Percentiles rank a stretch among this genome's conserved stretches.
Evolutionary conservation across 768 basidiomycete species (phyloP).

Genomic region (Symmetrospora coprosmae): DNA sequence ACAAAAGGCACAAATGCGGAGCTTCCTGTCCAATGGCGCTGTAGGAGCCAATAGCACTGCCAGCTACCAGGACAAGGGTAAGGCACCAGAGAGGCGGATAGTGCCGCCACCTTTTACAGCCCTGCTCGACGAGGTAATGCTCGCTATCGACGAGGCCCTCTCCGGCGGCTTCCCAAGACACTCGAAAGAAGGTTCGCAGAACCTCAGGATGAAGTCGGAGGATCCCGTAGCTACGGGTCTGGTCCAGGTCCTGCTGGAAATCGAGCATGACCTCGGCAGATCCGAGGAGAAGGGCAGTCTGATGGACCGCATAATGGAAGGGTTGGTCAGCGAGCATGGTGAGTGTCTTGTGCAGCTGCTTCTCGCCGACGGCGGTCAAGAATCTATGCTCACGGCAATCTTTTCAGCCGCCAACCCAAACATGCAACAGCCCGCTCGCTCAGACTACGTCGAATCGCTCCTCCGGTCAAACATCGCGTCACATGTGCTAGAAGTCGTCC

Average conservation of each 20-base stretch:
- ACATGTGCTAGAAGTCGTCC: constrained; percentile 70
- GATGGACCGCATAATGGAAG: constrained; percentile 65
- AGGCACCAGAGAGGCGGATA: constrained; percentile 40
- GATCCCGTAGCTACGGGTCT: constrained; percentile 21
- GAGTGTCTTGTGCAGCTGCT: background rate
- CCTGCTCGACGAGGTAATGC: constrained; percentile 27
- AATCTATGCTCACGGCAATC: no score
- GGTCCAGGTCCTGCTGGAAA: constrained; percentile 46
- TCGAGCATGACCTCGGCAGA: constrained; percentile 57
- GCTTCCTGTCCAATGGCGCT: constrained; percentile 50
- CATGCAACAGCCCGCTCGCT: constrained; percentile 42
- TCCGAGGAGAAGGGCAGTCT: constrained; percentile 53
- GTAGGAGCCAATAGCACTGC: constrained; percentile 35
- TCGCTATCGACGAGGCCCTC: constrained; percentile 33
- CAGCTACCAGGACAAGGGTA: constrained; percentile 25
- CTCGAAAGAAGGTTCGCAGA: background rate
- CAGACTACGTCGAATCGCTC: constrained; percentile 67
- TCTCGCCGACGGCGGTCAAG: no score
- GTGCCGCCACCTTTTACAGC: constrained; percentile 43
- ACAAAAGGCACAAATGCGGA: constrained; percentile 54
- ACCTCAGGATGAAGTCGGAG: background rate
- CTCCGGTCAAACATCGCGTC: constrained; percentile 77
- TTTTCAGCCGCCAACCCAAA: constrained; percentile 9
- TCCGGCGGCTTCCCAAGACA: background rate
- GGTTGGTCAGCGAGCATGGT: constrained; percentile 47